Evolutionary conservation across 2,329 filamentous ascomycete species (phyloP).

Genomic region (Epichloe brachyelytri): DNA sequence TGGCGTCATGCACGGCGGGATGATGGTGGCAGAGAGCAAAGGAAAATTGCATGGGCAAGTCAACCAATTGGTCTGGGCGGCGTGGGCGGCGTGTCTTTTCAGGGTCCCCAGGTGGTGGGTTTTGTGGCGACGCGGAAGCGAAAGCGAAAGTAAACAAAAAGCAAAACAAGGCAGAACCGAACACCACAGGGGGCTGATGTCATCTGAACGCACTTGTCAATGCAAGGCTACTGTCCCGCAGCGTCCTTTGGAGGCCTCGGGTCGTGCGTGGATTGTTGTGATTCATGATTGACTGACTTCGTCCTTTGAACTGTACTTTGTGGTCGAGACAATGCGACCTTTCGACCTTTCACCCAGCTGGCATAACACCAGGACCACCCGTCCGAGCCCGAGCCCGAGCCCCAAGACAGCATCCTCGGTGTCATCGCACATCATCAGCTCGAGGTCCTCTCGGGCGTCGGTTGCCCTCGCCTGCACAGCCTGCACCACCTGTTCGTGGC

Average conservation of each 20-base stretch:
- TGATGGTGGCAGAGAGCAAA: too few species aligned
- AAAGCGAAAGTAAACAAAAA: background rate
- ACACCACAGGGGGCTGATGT: too few species aligned
- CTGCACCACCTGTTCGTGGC: too few species aligned
- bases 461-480: too few species aligned
- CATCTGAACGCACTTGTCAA: background rate
- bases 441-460: background rate
- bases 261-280: too few species aligned
- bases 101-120: background rate
- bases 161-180: background rate
- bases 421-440: background rate
- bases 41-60: too few species aligned
- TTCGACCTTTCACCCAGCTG: background rate
- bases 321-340: conserved; percentile 2
- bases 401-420: background rate
- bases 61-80: too few species aligned
- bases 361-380: too few species aligned
- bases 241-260: too few species aligned
- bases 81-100: too few species aligned
- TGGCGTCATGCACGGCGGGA: too few species aligned
- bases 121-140: background rate
- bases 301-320: background rate
- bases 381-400: background rate
- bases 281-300: too few species aligned
- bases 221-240: background rate